phyloP scores from a whole-genome alignment of 2,329 filamentous ascomycete species.

The Davidsoniella eucalypti region DNA sequence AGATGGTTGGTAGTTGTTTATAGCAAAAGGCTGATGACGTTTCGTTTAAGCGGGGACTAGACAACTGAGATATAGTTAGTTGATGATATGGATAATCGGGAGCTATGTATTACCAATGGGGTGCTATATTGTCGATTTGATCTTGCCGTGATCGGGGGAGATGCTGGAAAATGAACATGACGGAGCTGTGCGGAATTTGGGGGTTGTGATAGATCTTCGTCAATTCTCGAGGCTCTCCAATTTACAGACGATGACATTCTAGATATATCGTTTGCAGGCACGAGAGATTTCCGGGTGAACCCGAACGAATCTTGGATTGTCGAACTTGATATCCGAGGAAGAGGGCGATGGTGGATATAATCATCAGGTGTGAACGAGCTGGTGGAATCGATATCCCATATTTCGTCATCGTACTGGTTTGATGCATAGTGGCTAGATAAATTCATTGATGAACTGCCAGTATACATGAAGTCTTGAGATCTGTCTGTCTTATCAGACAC shows the following conservation, averaged over 20 bases:
- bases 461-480: too few relatives aligned
- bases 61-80: background rate
- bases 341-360: background rate
- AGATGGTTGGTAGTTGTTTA: background rate
- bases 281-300: background rate
- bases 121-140: background rate
- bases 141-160: too few relatives aligned
- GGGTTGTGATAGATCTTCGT: background rate
- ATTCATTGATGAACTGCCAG: too few relatives aligned
- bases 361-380: slow-evolving; percentile 12
- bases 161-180: too few relatives aligned
- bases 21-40: background rate
- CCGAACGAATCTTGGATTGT: background rate
- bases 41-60: background rate
- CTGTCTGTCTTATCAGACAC: too few relatives aligned
- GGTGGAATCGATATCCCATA: slow-evolving; percentile 7
- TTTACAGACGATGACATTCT: background rate
- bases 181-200: background rate
- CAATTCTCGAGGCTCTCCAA: background rate
- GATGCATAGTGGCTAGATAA: too few relatives aligned
- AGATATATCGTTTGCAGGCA: background rate
- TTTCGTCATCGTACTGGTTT: background rate
- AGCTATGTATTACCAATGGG: background rate
- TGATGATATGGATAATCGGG: background rate
- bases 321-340: background rate